These are phyloP conservation scores for Dactylellina sp. DNA, from an alignment of 2,329 filamentous ascomycete species.

Conservation along the genomic window DNA sequence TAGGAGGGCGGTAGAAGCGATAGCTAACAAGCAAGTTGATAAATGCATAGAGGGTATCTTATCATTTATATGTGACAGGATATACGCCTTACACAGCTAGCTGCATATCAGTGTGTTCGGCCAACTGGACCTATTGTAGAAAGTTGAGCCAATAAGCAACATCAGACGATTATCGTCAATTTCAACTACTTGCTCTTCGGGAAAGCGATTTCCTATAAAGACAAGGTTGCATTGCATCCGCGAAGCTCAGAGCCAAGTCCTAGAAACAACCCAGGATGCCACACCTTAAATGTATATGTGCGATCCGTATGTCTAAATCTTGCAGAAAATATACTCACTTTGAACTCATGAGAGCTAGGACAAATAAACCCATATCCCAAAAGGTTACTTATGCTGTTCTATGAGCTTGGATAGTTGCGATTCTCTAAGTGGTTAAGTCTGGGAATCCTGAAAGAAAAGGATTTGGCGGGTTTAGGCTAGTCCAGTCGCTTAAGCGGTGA, in stretches of 20 bases:
- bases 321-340: slow-evolving; percentile 35
- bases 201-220: slow-evolving; percentile 5
- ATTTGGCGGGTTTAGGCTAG: slow-evolving; percentile 34
- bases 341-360: slow-evolving; percentile 23
- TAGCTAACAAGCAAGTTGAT: slow-evolving; percentile 29
- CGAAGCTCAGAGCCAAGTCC: slow-evolving; percentile 5
- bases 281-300: background rate
- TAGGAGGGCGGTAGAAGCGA: slow-evolving; percentile 35
- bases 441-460: slow-evolving; percentile 3
- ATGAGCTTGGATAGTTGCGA: slow-evolving; percentile 4
- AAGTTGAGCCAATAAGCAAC: slow-evolving; percentile 47
- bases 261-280: background rate
- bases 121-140: slow-evolving; percentile 18
- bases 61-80: slow-evolving; percentile 41
- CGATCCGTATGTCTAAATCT: slow-evolving; percentile 31
- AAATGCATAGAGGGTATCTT: slow-evolving; percentile 18
- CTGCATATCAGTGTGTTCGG: slow-evolving; percentile 1
- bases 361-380: slow-evolving; percentile 14
- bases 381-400: slow-evolving; percentile 40
- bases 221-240: slow-evolving; percentile 35
- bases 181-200: slow-evolving; percentile 2
- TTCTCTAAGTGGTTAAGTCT: slow-evolving; percentile 3
- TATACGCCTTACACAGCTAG: background rate
- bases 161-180: slow-evolving; percentile 17
- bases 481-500: slow-evolving; percentile 55